Base-by-base conservation (phyloP, 176 grass and related monocot species). In the Puya raimondii region DNA sequence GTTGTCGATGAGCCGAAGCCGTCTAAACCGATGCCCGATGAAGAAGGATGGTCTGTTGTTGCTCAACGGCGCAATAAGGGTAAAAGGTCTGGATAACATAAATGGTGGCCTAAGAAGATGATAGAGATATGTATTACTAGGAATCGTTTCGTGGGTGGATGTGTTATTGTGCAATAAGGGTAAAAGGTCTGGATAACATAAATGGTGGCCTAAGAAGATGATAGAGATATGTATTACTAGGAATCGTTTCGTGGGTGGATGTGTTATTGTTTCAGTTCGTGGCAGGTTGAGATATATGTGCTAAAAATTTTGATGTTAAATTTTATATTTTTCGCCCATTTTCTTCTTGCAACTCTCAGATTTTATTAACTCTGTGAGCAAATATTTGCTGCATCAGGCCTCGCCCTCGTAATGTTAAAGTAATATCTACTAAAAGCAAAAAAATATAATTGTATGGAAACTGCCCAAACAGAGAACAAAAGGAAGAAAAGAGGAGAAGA, bases 1-100 rank as follows among this genome's bases (percentile, higher is more conserved):
- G 47, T 13, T 11, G 69, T 76, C 56, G 81, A 89, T 53, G 69
- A 69, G 13, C 67, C 84, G 51, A 83, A 68, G 64, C 69, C 79
- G 10, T 49, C 64, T 33, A 90, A 69, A 65, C 76, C 72, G 53
- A 27, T 47, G 16, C 84, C 86, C 3, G 93, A 92, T 1, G 79
- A 86, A 5, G 89, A 97, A 51, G 93, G 89, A 17, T 97, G 93
- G 92, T 91, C 81, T 11, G 67, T 76, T 48, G 93, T 97, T 69
- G 70, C 84, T 11, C 68, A 86, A 48, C 89, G 64, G 68, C 71
- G 70, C 6, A 76, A 80, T 17, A 74, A 68, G 14, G 79, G 65
- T 71, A 87, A 42, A 59, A 59, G 20, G 56, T 59, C n/a, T 17
- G 15, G 56, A 59, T 59, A 59, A 21, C 10, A 14, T 18, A 18